phyloP scores from a whole-genome alignment of 2,329 filamentous ascomycete species.

The Ascochyta clinopodiicola region DNA sequence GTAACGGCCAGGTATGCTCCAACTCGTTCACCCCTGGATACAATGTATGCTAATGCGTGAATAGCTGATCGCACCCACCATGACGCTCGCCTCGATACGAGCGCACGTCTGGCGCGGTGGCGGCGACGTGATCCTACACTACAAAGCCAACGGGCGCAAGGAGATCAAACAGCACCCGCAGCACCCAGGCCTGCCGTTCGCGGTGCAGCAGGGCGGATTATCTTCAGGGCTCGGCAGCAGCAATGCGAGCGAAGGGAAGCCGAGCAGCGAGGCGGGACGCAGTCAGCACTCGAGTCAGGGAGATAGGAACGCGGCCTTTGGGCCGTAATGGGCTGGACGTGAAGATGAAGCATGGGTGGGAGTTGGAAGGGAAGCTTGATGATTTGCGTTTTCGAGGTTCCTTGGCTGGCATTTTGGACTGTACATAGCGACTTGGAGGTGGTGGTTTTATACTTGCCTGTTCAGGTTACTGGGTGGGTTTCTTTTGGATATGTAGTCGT shows the following conservation, averaged over 20 bases:
- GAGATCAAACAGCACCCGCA: conserved; percentile 51
- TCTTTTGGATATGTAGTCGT: conserved; percentile 1
- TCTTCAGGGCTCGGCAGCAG: conserved; percentile 26
- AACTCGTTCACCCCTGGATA: background rate
- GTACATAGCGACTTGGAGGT: background rate
- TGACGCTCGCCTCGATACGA: conserved; percentile 92
- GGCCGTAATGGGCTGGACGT: conserved; percentile 12
- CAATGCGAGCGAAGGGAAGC: conserved; percentile 40
- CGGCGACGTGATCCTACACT: conserved; percentile 89
- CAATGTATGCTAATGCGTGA: background rate
- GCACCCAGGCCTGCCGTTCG: conserved; percentile 21
- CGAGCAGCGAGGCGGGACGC: conserved; percentile 40
- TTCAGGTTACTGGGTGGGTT: background rate
- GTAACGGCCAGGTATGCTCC: conserved; percentile 81
- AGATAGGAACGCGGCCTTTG: conserved; percentile 25
- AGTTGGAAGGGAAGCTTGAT: background rate
- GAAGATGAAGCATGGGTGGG: background rate
- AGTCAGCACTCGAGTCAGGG: conserved; percentile 30
- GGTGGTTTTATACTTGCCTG: background rate
- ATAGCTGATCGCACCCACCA: conserved; percentile 73
- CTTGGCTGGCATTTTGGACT: conserved; percentile 1
- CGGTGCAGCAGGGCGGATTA: conserved; percentile 14
- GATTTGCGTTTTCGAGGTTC: background rate
- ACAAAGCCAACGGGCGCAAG: conserved; percentile 90
- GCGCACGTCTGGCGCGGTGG: conserved; percentile 94